Evolutionary conservation across 73 alveolate species (phyloP).

Genomic region (Paramecium bursaria): DNA sequence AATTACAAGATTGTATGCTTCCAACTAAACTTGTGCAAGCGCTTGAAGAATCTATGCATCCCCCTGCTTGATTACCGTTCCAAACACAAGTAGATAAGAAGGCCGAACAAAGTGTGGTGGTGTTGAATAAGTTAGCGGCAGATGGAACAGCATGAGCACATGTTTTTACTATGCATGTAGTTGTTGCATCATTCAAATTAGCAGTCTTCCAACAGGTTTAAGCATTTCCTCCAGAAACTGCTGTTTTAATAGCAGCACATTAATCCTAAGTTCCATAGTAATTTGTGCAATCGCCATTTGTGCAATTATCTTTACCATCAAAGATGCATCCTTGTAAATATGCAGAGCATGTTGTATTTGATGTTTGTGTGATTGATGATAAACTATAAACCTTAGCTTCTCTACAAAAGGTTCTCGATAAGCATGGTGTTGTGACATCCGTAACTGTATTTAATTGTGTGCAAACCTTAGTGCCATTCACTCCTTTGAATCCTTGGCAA

Average conservation of each 20-base stretch:
- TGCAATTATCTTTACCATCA: no score
- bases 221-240: slow-evolving; percentile 7
- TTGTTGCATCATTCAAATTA: no score
- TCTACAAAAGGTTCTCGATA: not conserved
- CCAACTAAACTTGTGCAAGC: no score
- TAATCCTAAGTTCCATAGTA: no score
- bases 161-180: not conserved
- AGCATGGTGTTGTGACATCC: not conserved
- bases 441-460: slow-evolving; percentile 9
- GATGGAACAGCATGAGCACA: not conserved
- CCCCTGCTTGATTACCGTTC: no score
- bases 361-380: not conserved
- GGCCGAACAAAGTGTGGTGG: no score
- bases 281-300: no score
- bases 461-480: slow-evolving; percentile 1
- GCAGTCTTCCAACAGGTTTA: slow-evolving; percentile 15
- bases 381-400: no score
- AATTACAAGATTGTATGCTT: no score
- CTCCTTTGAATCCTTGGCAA: slow-evolving; percentile 20
- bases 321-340: not conserved
- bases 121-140: slow-evolving; percentile 7
- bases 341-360: slow-evolving; percentile 1
- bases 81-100: no score
- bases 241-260: no score
- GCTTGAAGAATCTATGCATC: no score